Base-by-base conservation (phyloP, 106 monocot species). In the Chionographis japonica region DNA sequence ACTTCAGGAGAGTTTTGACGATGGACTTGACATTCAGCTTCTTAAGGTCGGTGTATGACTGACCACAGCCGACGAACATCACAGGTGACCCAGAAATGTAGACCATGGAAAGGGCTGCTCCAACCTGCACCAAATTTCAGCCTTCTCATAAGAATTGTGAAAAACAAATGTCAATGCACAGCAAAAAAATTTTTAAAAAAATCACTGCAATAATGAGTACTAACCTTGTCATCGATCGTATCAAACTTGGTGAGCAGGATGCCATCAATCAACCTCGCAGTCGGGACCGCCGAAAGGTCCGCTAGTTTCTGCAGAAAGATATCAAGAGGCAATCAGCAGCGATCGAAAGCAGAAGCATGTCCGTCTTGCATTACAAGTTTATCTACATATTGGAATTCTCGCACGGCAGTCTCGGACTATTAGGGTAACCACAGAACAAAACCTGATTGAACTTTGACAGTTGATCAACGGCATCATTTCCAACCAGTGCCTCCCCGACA, bases 391-490 rank as follows among this genome's bases (percentile, higher is more conserved):
- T 27, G 27, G 27, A 27, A 27, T 27, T 27, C 27, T 27, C 27
- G 27, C 27, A 27, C 27, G 1, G 27, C 27, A 27, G 27, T 27
- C 27, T 27, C 27, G 27, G 27, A 27, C 27, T 27, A 27, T 27
- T 27, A 1, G 27, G 27, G 52, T 0, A 38, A 2, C 50, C n/a
- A 5, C 13, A 68, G 6, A 13, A 4, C 37, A n/a, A 38, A 3
- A 89, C 97, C 92, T 92, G 97, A 66, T 97, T 79, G 51, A 97
- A 97, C 72, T 97, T 97, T 16, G 89, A 79, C 15, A 95, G 75
- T 67, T 97, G 97, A 83, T 97, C 97, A 37, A 97, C 87, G 69
- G 92, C 97, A 79, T 97, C 97, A 74, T 97, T 97, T 73, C 97
- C 97, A 27, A 92, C 97, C 46, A 97, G 74, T 8, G 95, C 95